Percentiles rank a stretch among this genome's conserved stretches.
These are phyloP conservation scores for Halenospora varia DNA, from an alignment of 495 filamentous ascomycete species.

Conservation along the genomic window DNA sequence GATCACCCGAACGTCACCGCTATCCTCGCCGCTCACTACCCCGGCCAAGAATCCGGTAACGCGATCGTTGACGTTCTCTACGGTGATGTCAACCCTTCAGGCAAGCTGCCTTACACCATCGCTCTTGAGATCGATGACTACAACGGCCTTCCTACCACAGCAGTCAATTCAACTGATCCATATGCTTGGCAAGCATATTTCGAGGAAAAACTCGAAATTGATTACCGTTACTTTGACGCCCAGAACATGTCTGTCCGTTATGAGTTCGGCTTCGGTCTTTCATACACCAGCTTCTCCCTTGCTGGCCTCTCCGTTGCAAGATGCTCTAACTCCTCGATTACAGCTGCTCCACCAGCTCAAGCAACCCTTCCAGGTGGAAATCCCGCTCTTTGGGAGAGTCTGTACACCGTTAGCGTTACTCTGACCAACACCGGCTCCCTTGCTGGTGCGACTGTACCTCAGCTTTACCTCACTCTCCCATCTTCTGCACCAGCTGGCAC, in stretches of 20 bases:
- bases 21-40: slow-evolving; percentile 86
- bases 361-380: slow-evolving; percentile 69
- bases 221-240: slow-evolving; percentile 83
- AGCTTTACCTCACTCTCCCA: slow-evolving; percentile 72
- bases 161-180: slow-evolving; percentile 65
- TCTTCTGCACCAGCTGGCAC: slow-evolving; percentile 32
- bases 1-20: slow-evolving; percentile 56
- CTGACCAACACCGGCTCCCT: slow-evolving; percentile 77
- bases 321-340: slow-evolving; percentile 61
- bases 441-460: slow-evolving; percentile 73
- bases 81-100: slow-evolving; percentile 79
- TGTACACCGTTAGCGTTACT: slow-evolving; percentile 68
- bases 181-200: slow-evolving; percentile 87
- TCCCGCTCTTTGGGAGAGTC: slow-evolving; percentile 59
- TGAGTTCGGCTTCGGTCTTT: slow-evolving; percentile 80
- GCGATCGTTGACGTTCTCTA: slow-evolving; percentile 90
- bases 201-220: slow-evolving; percentile 81
- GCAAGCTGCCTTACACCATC: slow-evolving; percentile 63
- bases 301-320: slow-evolving; percentile 40
- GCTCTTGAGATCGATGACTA: slow-evolving; percentile 75
- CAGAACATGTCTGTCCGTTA: slow-evolving; percentile 59
- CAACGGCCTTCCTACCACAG: slow-evolving; percentile 58
- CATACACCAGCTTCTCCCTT: slow-evolving; percentile 63
- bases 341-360: slow-evolving; percentile 63
- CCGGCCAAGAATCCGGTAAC: slow-evolving; percentile 86